These are phyloP conservation scores for Fimicolochytrium jonesii DNA, from an alignment of 192 early-diverging fungal genomes.

Conservation along the genomic window DNA sequence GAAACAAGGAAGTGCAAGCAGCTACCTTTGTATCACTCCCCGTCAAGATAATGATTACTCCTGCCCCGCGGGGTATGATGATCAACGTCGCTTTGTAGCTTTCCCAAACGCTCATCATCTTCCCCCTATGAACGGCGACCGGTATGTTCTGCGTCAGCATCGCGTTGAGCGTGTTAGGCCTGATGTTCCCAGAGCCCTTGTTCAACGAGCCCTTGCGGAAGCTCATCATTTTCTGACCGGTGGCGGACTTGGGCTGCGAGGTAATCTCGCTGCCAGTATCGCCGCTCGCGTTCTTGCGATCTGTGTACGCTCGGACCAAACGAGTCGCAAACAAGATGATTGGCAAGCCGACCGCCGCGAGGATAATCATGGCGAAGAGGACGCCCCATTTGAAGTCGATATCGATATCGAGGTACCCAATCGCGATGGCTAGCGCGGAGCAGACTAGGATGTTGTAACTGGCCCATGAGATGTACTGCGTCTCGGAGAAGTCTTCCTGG, in stretches of 20 bases:
- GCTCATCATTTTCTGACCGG: too few species aligned
- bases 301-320: neutral
- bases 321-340: neutral
- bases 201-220: too few species aligned
- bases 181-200: too few species aligned
- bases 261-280: too few species aligned
- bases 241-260: too few species aligned
- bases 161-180: too few species aligned
- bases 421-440: neutral
- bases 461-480: neutral
- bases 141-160: neutral
- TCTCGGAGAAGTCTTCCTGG: neutral
- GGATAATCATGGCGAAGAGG: neutral
- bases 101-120: neutral
- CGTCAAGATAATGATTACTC: neutral
- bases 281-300: neutral
- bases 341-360: neutral
- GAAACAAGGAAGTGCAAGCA: too few species aligned
- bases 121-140: neutral
- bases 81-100: neutral
- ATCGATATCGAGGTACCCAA: neutral
- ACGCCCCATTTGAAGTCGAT: neutral
- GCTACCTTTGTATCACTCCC: neutral
- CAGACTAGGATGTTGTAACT: neutral
- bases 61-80: neutral